A percentile compares a stretch with the other conserved stretches of the same genome.
phyloP scores from a whole-genome alignment of 1,284 basidiomycete species.

The Phellinidium pouzarii region DNA sequence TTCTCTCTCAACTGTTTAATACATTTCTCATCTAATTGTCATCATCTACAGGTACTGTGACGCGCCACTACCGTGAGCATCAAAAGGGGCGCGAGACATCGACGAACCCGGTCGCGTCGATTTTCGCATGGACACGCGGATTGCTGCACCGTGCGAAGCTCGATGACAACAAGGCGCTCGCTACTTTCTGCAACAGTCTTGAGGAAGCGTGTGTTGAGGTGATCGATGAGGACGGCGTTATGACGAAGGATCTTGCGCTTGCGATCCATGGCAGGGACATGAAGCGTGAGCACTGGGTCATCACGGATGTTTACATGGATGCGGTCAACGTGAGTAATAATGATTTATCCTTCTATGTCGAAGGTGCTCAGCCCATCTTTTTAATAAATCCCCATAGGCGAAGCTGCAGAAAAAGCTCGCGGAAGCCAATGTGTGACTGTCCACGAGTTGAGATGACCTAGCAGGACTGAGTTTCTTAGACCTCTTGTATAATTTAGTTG shows the following conservation, averaged over 20 bases:
- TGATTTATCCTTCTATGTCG: neutral
- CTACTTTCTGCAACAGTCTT: conserved; percentile 72
- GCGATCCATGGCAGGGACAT: conserved; percentile 91
- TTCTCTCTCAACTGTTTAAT: conserved; percentile 2
- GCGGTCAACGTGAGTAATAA: conserved; percentile 62
- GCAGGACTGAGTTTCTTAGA: neutral
- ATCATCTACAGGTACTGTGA: conserved; percentile 57
- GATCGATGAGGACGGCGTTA: conserved; percentile 84
- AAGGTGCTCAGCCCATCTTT: neutral
- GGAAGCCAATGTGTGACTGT: neutral
- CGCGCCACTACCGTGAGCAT: conserved; percentile 94
- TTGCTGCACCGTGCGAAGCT: conserved; percentile 91
- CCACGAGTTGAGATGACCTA: neutral
- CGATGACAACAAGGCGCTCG: conserved; percentile 76
- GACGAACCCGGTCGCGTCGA: conserved; percentile 97
- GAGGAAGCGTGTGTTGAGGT: conserved; percentile 89
- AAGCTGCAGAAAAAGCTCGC: conserved; percentile 21
- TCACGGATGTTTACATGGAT: conserved; percentile 89
- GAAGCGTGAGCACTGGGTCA: conserved; percentile 90
- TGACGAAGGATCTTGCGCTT: conserved; percentile 96
- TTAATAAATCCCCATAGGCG: conserved; percentile 10
- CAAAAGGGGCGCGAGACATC: conserved; percentile 95
- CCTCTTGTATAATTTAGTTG: neutral
- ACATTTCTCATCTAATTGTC: conserved; percentile 6
- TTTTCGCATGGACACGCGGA: conserved; percentile 98